phyloP scores from a whole-genome alignment of 306 rosid species.

The Mimosa bimucronata region DNA sequence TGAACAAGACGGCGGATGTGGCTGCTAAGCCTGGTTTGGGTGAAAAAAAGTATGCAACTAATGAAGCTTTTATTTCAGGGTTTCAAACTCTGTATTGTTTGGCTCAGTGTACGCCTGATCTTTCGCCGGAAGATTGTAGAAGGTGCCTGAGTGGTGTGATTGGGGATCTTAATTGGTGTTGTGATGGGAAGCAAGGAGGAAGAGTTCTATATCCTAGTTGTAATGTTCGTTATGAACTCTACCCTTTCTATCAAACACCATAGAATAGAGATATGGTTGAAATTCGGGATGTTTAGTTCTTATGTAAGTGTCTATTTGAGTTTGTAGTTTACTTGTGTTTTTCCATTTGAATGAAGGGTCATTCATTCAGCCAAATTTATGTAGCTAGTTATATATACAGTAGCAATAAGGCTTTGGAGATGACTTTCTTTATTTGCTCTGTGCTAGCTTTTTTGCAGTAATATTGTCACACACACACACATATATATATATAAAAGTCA shows the following conservation, averaged over 20 bases:
- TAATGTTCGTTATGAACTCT: slow-evolving; percentile 35
- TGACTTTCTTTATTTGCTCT: neutral
- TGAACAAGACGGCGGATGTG: slow-evolving; percentile 31
- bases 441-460: neutral
- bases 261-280: no score
- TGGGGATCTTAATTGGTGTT: neutral
- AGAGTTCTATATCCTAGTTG: slow-evolving; percentile 39
- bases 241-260: slow-evolving; percentile 38
- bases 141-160: slow-evolving; percentile 25
- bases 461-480: no score
- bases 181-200: slow-evolving; percentile 35
- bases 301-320: neutral
- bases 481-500: no score
- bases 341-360: neutral
- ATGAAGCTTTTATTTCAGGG: slow-evolving; percentile 19
- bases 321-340: slow-evolving; percentile 17
- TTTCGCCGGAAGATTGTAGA: slow-evolving; percentile 31
- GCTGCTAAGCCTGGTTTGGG: slow-evolving; percentile 15
- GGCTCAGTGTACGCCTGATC: slow-evolving; percentile 43
- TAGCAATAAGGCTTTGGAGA: neutral
- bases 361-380: slow-evolving; percentile 9
- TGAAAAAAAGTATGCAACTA: slow-evolving; percentile 38
- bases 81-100: slow-evolving; percentile 36
- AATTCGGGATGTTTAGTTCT: neutral
- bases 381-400: no score